Evolutionary conservation across 1,284 basidiomycete genomes (phyloP).

Genomic region (Sporisorium scitamineum): DNA sequence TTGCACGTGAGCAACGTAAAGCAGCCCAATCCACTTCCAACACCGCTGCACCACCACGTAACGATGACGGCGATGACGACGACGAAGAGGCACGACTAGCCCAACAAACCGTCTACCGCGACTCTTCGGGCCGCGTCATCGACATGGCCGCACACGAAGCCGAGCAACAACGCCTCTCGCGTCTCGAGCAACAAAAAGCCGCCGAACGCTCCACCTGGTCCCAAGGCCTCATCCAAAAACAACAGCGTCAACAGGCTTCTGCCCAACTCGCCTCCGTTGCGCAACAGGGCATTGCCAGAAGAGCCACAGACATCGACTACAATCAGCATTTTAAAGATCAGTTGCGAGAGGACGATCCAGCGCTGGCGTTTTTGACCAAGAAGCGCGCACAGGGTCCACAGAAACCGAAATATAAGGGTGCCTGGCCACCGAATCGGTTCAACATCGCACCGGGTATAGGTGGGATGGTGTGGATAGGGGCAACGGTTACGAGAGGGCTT

Average conservation of each 20-base stretch:
- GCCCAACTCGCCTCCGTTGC: constrained; percentile 14
- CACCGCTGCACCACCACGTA: neutral
- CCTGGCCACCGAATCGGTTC: constrained; percentile 91
- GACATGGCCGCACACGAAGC: constrained; percentile 85
- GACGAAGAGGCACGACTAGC: constrained; percentile 68
- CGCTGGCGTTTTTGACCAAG: constrained; percentile 89
- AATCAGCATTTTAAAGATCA: constrained; percentile 84
- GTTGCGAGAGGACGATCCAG: constrained; percentile 93
- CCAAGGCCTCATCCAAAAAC: constrained; percentile 80
- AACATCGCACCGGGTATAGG: constrained; percentile 90
- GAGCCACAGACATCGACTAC: constrained; percentile 83
- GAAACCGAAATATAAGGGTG: constrained; percentile 86
- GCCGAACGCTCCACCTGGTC: constrained; percentile 94
- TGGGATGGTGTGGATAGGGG: constrained; percentile 84
- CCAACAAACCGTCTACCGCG: constrained; percentile 94
- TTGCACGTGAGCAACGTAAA: constrained; percentile 35
- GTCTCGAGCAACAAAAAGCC: constrained; percentile 73
- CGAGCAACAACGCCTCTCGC: constrained; percentile 78
- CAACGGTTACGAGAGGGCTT: constrained; percentile 93
- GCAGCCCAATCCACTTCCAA: constrained; percentile 1
- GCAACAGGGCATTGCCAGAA: constrained; percentile 10
- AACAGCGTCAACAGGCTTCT: constrained; percentile 74
- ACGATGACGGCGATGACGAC: constrained; percentile 69
- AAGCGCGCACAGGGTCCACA: constrained; percentile 75
- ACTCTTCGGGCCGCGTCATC: constrained; percentile 86